A percentile compares a stretch with the other conserved stretches of the same genome.
phyloP scores from a whole-genome alignment of 805 yeast genomes.

The Candida anglica region DNA sequence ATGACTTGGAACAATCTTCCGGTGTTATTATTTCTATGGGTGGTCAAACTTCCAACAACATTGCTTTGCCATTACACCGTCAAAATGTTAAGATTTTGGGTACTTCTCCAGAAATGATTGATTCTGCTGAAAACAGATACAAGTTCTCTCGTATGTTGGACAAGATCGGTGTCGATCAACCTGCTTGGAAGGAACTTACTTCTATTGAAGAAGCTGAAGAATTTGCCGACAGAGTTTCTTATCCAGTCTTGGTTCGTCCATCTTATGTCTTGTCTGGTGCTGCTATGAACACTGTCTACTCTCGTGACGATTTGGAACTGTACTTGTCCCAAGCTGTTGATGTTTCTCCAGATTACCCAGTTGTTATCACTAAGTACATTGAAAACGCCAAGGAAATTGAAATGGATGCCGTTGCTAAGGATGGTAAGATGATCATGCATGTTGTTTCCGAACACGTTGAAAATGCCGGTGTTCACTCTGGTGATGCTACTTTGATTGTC shows the following conservation, averaged over 20 bases:
- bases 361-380: constrained; percentile 92
- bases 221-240: constrained; percentile 85
- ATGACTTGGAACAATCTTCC: constrained; percentile 81
- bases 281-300: constrained; percentile 96
- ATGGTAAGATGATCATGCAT: constrained; percentile 87
- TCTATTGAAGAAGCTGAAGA: constrained; percentile 88
- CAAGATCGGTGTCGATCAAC: constrained; percentile 95
- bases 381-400: constrained; percentile 97
- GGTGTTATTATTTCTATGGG: constrained; percentile 98
- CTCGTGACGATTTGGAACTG: constrained; percentile 80
- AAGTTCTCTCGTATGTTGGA: constrained; percentile 97
- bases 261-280: constrained; percentile 98
- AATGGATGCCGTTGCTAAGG: constrained; percentile 91
- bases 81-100: constrained; percentile 94
- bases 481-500: constrained; percentile 92
- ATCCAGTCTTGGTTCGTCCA: constrained; percentile 96
- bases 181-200: constrained; percentile 98
- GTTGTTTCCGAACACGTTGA: constrained; percentile 98
- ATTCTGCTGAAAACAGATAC: constrained; percentile 96
- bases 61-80: constrained; percentile 88
- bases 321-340: constrained; percentile 93
- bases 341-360: constrained; percentile 97
- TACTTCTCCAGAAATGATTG: constrained; percentile 98
- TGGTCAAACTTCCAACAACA: constrained; percentile 97
- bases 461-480: constrained; percentile 98